Percentiles rank a stretch among this genome's conserved stretches.
Evolutionary conservation across 306 rosid genomes (phyloP).

Genomic region (Canavalia ensiformis): DNA sequence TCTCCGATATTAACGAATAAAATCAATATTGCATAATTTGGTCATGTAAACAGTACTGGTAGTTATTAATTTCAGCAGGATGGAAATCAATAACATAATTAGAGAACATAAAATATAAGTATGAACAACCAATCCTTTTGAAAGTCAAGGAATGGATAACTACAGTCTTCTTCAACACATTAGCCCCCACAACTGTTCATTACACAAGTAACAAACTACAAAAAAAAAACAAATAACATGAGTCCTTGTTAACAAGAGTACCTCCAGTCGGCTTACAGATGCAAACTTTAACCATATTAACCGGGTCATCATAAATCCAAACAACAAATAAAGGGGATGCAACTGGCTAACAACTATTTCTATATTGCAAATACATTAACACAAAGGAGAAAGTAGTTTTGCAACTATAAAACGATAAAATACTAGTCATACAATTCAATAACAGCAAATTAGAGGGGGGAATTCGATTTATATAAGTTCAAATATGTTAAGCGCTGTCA

Average conservation of each 20-base stretch:
- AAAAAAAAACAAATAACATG: not conserved
- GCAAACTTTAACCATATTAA: not conserved
- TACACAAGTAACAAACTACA: not conserved
- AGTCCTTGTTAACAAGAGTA: slow-evolving; percentile 23
- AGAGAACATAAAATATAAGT: slow-evolving; percentile 18
- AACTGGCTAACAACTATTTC: not conserved
- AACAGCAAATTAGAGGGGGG: not conserved
- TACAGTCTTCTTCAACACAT: not conserved
- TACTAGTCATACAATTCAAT: slow-evolving; percentile 30
- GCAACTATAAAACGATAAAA: not conserved
- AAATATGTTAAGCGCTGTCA: slow-evolving; percentile 20
- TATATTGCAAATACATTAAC: slow-evolving; percentile 14
- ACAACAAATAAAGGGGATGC: slow-evolving; percentile 8
- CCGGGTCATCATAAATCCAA: not conserved
- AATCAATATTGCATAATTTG: not conserved
- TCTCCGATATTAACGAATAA: not conserved
- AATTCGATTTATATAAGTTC: slow-evolving; percentile 34
- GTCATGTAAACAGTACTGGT: not conserved
- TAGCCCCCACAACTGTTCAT: not conserved
- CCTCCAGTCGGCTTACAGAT: slow-evolving; percentile 8
- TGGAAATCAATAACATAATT: not conserved
- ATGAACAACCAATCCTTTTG: not conserved
- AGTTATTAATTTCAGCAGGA: not conserved
- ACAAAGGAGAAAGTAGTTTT: slow-evolving; percentile 20
- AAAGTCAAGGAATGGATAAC: slow-evolving; percentile 31